Evolutionary conservation across 257 asterid genomes (phyloP).

Genomic region (Fraxinus anomala): DNA sequence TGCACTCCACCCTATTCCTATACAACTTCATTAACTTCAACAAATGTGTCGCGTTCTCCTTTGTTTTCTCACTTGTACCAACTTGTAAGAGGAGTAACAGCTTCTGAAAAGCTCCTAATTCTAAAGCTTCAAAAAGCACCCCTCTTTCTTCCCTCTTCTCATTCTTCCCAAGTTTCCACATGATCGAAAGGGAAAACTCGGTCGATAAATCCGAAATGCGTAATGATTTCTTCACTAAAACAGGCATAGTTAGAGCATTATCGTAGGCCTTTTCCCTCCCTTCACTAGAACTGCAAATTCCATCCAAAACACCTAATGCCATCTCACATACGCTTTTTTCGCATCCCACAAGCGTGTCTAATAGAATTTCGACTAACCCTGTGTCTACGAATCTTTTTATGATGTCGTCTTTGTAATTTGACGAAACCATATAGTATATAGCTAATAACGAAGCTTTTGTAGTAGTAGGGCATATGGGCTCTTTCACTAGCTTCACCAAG

Average conservation of each 20-base stretch:
- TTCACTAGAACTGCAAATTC: constrained; percentile 37
- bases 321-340: constrained; percentile 53
- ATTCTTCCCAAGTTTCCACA: constrained; percentile 37
- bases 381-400: constrained; percentile 26
- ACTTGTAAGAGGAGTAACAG: constrained; percentile 49
- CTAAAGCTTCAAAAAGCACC: constrained; percentile 36
- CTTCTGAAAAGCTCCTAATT: constrained; percentile 60
- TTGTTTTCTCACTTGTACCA: constrained; percentile 47
- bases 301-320: constrained; percentile 56
- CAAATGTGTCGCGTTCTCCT: constrained; percentile 48
- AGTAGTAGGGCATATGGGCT: constrained; percentile 47
- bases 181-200: constrained; percentile 49
- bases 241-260: constrained; percentile 43
- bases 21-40: constrained; percentile 44
- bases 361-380: constrained; percentile 38
- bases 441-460: constrained; percentile 49
- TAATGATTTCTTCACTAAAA: constrained; percentile 54
- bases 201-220: constrained; percentile 51
- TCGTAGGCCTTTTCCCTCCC: constrained; percentile 40
- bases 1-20: constrained; percentile 37
- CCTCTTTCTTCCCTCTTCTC: constrained; percentile 1
- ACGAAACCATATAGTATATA: constrained; percentile 36
- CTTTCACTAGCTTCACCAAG: constrained; percentile 40
- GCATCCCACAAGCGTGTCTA: constrained; percentile 48
- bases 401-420: constrained; percentile 7